Base-by-base conservation (phyloP, 148 eudicot species). In the Rhododendron mucronatum region DNA sequence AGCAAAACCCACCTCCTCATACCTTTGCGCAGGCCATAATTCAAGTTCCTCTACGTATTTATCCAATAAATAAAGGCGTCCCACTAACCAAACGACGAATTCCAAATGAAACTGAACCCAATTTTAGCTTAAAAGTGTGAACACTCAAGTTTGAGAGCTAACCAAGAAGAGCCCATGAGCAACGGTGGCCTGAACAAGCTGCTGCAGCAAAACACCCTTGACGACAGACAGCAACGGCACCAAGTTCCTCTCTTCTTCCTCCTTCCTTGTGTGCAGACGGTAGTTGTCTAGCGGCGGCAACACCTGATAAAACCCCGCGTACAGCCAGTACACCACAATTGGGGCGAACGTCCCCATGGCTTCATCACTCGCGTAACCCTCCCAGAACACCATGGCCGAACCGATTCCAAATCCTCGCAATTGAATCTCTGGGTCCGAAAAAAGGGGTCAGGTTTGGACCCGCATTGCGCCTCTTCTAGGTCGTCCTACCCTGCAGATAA, bases 291-390 rank as follows among this genome's bases (percentile, higher is more conserved):
- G 82, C 28, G 90, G 89, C 18, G 92, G 93, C 59, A 91, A 59
- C 79, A 90, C 67, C 88, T 90, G 91, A 83, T 91, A 91, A 67
- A 92, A 83, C 33, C 94, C 94, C 2, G 90, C 92, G 84, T 92
- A 92, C 86, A 92, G 26, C 94, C 94, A 92, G 37, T 92, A 92
- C 57, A 92, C 91, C 28, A 89, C 87, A 48, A 91, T 88, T 8
- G 94, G 94, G 37, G 91, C 92, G 85, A 91, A 88, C 18, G 93
- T 92, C 53, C 91, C 92, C 91, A 92, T 88, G 1, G 84, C 77
- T 86, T 92, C 92, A 85, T 92, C 94, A 37, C 93, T 90, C 21
- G 88, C 90, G 48, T 91, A 88, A 37, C 92, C 92, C 75, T 91
- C 93, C 93, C 93, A 91, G 63, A 91, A 90, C 82, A 91, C 93